Percentiles rank a stretch among this genome's conserved stretches.
These are phyloP conservation scores for Eucalyptus marginata DNA, from an alignment of 345 rosid species.

Conservation along the genomic window DNA sequence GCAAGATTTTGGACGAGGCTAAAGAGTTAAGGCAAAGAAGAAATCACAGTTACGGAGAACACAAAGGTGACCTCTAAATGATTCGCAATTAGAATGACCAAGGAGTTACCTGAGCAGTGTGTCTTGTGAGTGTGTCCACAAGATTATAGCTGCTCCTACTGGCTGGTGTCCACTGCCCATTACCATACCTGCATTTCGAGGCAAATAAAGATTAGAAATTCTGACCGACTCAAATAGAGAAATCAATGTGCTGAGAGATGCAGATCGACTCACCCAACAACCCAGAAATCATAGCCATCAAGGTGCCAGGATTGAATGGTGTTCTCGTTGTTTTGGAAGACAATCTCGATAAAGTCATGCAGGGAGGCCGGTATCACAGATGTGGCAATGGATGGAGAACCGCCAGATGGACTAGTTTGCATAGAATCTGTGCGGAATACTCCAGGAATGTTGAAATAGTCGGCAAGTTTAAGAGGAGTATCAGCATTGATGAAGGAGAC, in stretches of 20 bases:
- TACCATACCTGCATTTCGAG: constrained; percentile 1
- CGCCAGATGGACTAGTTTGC: not conserved
- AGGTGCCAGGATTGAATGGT: constrained; percentile 14
- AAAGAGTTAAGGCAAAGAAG: not conserved
- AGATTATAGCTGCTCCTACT: constrained; percentile 8
- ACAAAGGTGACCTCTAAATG: not conserved
- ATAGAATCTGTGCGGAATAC: constrained; percentile 3
- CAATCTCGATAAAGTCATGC: constrained; percentile 7
- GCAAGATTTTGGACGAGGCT: not conserved
- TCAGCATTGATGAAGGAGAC: constrained; percentile 3
- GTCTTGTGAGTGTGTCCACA: constrained; percentile 7
- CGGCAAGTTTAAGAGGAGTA: constrained; percentile 13
- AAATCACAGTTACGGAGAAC: not conserved
- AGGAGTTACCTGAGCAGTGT: constrained; percentile 8
- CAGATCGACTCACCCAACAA: constrained; percentile 1
- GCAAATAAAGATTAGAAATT: not conserved
- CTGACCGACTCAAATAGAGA: not conserved
- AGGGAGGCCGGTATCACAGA: not conserved
- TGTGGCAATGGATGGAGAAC: not conserved
- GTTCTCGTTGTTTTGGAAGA: constrained; percentile 9
- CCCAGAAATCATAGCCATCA: constrained; percentile 15
- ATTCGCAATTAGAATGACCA: not conserved
- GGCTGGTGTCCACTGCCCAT: constrained; percentile 6
- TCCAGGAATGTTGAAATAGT: constrained; percentile 7
- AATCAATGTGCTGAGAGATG: not conserved